These are phyloP conservation scores for Epichloe aotearoae DNA, from an alignment of 2,329 filamentous ascomycete species.

Conservation along the genomic window DNA sequence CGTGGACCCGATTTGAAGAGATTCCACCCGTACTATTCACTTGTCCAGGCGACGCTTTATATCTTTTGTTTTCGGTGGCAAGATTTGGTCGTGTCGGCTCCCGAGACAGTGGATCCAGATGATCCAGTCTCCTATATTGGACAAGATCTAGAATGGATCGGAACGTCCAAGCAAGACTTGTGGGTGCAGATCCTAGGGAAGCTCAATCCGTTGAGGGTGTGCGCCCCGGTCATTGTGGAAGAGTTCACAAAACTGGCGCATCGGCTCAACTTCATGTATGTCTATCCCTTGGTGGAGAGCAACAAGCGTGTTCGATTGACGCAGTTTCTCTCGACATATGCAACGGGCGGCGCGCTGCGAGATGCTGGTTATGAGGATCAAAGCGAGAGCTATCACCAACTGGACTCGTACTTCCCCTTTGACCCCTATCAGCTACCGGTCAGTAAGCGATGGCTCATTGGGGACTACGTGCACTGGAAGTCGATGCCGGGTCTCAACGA, in stretches of 20 bases:
- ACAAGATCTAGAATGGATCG: conserved; percentile 67
- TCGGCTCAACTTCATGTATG: conserved; percentile 77
- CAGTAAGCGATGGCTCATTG: conserved; percentile 78
- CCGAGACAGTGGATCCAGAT: conserved; percentile 48
- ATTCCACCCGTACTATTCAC: conserved; percentile 75
- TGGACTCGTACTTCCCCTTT: conserved; percentile 94
- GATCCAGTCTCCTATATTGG: conserved; percentile 47
- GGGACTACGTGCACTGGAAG: conserved; percentile 72
- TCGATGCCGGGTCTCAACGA: conserved; percentile 57
- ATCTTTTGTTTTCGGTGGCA: conserved; percentile 98
- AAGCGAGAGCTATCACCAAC: conserved; percentile 67
- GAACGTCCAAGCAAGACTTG: conserved; percentile 60
- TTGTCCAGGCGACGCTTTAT: conserved; percentile 81
- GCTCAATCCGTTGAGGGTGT: conserved; percentile 91
- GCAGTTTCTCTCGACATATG: conserved; percentile 49
- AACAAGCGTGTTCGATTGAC: conserved; percentile 83
- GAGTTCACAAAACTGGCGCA: conserved; percentile 84
- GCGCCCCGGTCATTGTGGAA: conserved; percentile 76
- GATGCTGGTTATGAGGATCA: conserved; percentile 35
- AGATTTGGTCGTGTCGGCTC: conserved; percentile 58
- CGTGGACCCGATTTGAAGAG: conserved; percentile 74
- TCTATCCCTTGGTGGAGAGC: conserved; percentile 74
- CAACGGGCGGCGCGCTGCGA: conserved; percentile 39
- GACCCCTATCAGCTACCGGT: conserved; percentile 86
- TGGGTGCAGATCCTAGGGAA: conserved; percentile 75